These are phyloP conservation scores for Camillea tinctor DNA, from an alignment of 2,329 filamentous ascomycete genomes.

Conservation along the genomic window DNA sequence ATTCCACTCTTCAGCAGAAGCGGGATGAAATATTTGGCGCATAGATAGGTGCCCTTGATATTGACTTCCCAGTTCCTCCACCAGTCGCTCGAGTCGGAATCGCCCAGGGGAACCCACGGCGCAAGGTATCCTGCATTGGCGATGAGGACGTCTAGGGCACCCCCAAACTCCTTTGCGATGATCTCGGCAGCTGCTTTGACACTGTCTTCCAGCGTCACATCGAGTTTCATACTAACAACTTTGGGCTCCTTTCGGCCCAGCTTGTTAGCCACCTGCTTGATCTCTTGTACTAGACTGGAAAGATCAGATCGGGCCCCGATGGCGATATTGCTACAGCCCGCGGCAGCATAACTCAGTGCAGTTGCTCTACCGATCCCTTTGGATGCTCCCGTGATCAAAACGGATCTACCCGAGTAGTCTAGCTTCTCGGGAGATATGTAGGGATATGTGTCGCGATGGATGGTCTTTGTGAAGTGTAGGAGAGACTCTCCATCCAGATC, in stretches of 20 bases:
- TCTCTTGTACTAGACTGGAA: constrained; percentile 35
- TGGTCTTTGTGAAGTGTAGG: constrained; percentile 12
- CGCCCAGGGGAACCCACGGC: constrained; percentile 26
- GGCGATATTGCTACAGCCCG: constrained; percentile 47
- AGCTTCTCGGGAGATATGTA: constrained; percentile 26
- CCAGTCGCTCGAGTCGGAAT: constrained; percentile 23
- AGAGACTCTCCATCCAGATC: constrained; percentile 1
- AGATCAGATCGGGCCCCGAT: constrained; percentile 52
- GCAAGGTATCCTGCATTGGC: constrained; percentile 42
- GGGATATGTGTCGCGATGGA: constrained; percentile 33
- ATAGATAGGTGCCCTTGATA: constrained; percentile 28
- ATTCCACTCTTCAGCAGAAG: constrained; percentile 27
- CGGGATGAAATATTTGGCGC: constrained; percentile 26
- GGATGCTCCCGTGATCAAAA: constrained; percentile 50
- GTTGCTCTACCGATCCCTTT: constrained; percentile 48
- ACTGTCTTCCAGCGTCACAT: constrained; percentile 34
- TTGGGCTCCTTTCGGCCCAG: constrained; percentile 28
- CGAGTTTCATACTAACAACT: constrained; percentile 33
- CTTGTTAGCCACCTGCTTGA: constrained; percentile 34
- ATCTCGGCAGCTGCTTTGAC: constrained; percentile 34
- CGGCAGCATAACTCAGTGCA: constrained; percentile 49
- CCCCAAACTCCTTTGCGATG: constrained; percentile 23
- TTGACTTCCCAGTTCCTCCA: constrained; percentile 31
- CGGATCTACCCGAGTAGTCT: constrained; percentile 28
- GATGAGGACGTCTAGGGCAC: constrained; percentile 37